Evolutionary conservation across 176 grass and related monocot genomes (phyloP), one percentile per base, ranked within the genome.

Genomic region (Musa itinerans): DNA sequence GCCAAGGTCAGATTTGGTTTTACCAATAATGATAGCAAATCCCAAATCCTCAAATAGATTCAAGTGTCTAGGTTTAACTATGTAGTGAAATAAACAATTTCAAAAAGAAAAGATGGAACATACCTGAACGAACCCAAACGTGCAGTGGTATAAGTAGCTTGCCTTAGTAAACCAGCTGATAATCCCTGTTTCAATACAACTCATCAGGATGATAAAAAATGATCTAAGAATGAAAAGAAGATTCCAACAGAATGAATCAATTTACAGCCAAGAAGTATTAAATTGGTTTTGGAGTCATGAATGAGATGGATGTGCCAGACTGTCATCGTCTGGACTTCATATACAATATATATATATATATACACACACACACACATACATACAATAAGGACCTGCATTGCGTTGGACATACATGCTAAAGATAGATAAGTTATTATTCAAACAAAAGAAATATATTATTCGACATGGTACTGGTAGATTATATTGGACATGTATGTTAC

Each of bases 101-200:
- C 9, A 69, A 21, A 4, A n/a, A 64, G 63, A 10, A 48, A 29
- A 53, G 64, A 11, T 4, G 34, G 78, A 74, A 78, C 76, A 73
- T 68, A 96, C 93, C 93, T 96, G 85, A 96, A 96, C 24, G 93
- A 88, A 77, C 93, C 93, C 73, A 96, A 79, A 73, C 93, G 89
- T 69, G 89, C 93, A 68, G 93, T 96, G 16, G 93, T 96, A 63
- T 96, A 96, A 0, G 89, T 96, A 8, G 89, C 93, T 78, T 96
- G 93, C 87, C 93, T 92, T 67, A 92, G 81, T 78, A 96, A 85
- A 88, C 93, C 93, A 0, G 93, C 93, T 49, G 93, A 96, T 50
- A 96, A 72, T 75, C 93, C 93, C 89, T 96, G 87, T 13, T n/a
- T 69, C 53, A 78, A 27, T 72, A 76, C 75, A 81, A 52, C 19